A percentile compares a stretch with the other conserved stretches of the same genome.
Evolutionary conservation across 1,284 basidiomycete species (phyloP).

Genomic region (Nidula niveotomentosa): DNA sequence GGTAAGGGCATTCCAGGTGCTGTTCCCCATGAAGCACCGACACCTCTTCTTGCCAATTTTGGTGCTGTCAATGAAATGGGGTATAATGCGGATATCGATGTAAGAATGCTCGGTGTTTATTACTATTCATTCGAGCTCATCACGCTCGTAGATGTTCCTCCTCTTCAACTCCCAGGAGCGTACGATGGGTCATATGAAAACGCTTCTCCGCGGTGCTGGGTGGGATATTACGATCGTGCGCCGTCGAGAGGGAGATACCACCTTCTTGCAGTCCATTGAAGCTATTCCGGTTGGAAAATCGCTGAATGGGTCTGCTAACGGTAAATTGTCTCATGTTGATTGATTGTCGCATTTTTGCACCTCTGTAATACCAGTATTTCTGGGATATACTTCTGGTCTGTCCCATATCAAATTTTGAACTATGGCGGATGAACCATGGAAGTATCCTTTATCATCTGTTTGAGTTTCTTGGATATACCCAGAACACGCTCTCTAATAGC

Average conservation of each 20-base stretch:
- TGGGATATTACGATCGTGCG: slow-evolving; percentile 20
- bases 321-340: no score
- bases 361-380: no score
- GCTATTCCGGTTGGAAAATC: slow-evolving; percentile 9
- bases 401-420: no score
- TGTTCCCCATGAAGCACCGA: slow-evolving; percentile 18
- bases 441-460: no score
- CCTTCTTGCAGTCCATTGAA: slow-evolving; percentile 16
- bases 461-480: no score
- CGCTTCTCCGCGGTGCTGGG: slow-evolving; percentile 18
- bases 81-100: slow-evolving; percentile 22
- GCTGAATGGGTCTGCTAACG: background rate
- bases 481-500: no score
- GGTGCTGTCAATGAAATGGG: slow-evolving; percentile 22
- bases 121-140: background rate
- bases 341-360: no score
- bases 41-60: slow-evolving; percentile 25
- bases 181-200: slow-evolving; percentile 18
- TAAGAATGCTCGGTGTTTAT: slow-evolving; percentile 8
- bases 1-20: slow-evolving; percentile 10
- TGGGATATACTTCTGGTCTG: no score
- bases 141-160: slow-evolving; percentile 19
- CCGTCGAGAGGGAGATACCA: slow-evolving; percentile 6
- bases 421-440: no score
- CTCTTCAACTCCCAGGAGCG: slow-evolving; percentile 25